phyloP scores from a whole-genome alignment of 768 basidiomycete genomes.

The Lactarius trivialis region DNA sequence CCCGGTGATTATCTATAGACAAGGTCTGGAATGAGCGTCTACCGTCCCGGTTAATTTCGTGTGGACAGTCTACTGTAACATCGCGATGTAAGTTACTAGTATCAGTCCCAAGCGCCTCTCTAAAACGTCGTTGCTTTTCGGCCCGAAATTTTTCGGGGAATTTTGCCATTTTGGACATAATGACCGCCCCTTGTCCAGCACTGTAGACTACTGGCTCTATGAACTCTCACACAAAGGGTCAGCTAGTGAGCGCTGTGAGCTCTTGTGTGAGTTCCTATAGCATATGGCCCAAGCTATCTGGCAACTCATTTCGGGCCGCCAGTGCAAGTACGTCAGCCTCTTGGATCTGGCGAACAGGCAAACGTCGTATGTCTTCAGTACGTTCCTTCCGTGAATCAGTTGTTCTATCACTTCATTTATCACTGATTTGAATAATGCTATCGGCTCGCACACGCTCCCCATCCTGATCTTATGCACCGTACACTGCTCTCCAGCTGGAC shows the following conservation, averaged over 20 bases:
- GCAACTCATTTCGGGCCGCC: not conserved
- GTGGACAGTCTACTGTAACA: not conserved
- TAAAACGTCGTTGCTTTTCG: not conserved
- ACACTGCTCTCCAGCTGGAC: slow-evolving; percentile 11
- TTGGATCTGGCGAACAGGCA: too few species aligned
- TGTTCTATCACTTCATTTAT: not conserved
- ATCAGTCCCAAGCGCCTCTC: not conserved
- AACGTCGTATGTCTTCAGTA: not conserved
- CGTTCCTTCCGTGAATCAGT: not conserved
- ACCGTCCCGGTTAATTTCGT: not conserved
- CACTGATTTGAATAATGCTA: not conserved
- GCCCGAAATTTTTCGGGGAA: not conserved
- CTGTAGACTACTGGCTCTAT: not conserved
- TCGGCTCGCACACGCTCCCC: not conserved
- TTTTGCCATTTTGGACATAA: not conserved
- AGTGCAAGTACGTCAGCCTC: not conserved
- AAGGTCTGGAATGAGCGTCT: not conserved
- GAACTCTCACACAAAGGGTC: not conserved
- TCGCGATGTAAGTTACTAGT: not conserved
- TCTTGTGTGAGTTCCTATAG: not conserved
- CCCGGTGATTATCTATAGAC: not conserved
- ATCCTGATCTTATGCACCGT: not conserved
- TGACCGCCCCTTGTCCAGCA: not conserved
- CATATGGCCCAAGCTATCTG: not conserved
- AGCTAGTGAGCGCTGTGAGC: too few species aligned